Evolutionary conservation across 1,284 basidiomycete genomes (phyloP).

Genomic region (Phellinidium pouzarii): DNA sequence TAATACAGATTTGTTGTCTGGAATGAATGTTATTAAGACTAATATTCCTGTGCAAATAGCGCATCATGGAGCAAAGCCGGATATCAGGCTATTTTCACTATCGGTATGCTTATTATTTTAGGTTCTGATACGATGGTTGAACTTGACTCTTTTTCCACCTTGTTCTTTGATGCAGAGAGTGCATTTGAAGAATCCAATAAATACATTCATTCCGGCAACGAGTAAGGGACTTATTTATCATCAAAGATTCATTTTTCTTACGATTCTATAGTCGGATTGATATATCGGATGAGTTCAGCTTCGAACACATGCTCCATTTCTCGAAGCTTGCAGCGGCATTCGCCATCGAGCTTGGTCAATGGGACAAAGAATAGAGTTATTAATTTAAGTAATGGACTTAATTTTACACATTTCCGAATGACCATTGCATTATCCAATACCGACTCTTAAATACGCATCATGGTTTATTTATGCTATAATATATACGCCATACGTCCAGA

Average conservation of each 20-base stretch:
- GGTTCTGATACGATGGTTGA: slow-evolving; percentile 15
- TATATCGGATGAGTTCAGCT: slow-evolving; percentile 82
- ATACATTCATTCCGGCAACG: slow-evolving; percentile 76
- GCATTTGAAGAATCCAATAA: slow-evolving; percentile 69
- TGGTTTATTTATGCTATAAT: slow-evolving; percentile 2
- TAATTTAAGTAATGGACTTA: background rate
- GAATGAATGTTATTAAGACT: slow-evolving; percentile 15
- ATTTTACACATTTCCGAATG: background rate
- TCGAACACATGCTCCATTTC: slow-evolving; percentile 78
- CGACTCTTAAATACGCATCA: background rate
- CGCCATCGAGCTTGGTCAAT: slow-evolving; percentile 70
- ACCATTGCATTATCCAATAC: slow-evolving; percentile 20
- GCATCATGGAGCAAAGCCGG: slow-evolving; percentile 84
- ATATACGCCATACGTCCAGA: background rate
- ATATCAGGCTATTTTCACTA: slow-evolving; percentile 78
- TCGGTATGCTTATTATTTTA: slow-evolving; percentile 52
- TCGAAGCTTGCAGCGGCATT: slow-evolving; percentile 86
- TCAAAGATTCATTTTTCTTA: slow-evolving; percentile 21
- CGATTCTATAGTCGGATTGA: slow-evolving; percentile 59
- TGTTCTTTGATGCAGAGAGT: slow-evolving; percentile 44
- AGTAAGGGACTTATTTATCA: slow-evolving; percentile 43
- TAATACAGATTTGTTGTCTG: slow-evolving; percentile 20
- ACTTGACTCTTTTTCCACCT: slow-evolving; percentile 19
- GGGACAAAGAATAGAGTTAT: slow-evolving; percentile 28
- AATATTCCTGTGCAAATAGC: slow-evolving; percentile 30